phyloP scores from a whole-genome alignment of 371 early-diverging fungal genomes.

The Parasitella parasitica region DNA sequence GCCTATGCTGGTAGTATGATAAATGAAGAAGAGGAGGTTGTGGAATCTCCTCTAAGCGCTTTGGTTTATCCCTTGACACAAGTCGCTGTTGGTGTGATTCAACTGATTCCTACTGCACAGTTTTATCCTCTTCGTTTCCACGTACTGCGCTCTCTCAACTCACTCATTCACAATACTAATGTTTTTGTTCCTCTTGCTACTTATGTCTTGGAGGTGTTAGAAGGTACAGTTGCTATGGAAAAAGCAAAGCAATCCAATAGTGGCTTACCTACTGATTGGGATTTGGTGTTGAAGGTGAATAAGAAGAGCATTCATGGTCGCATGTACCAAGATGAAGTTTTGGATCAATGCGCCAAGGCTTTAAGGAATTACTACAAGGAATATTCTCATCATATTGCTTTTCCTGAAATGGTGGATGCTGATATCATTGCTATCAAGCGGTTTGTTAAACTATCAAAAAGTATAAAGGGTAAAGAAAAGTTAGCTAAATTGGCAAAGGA shows the following conservation, averaged over 20 bases:
- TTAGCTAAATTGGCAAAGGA: conserved; percentile 77
- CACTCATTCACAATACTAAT: conserved; percentile 66
- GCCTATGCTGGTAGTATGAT: conserved; percentile 56
- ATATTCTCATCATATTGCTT: conserved; percentile 74
- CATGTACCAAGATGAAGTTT: conserved; percentile 76
- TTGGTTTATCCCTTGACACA: conserved; percentile 92
- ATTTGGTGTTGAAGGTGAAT: conserved; percentile 71
- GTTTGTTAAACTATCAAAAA: conserved; percentile 57
- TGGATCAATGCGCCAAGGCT: conserved; percentile 72
- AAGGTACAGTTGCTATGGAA: conserved; percentile 53
- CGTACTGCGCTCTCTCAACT: conserved; percentile 68
- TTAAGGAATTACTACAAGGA: conserved; percentile 73
- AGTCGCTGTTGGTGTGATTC: conserved; percentile 79
- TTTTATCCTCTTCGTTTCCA: conserved; percentile 93
- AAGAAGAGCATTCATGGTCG: conserved; percentile 79
- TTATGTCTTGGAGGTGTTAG: conserved; percentile 76
- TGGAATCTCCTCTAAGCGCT: conserved; percentile 65
- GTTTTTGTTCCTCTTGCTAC: conserved; percentile 86
- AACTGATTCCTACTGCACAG: conserved; percentile 82
- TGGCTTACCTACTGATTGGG: conserved; percentile 80
- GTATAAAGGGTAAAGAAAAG: conserved; percentile 73
- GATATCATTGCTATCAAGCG: conserved; percentile 69
- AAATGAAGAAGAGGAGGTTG: conserved; percentile 37
- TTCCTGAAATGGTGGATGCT: conserved; percentile 86
- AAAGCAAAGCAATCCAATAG: conserved; percentile 65